Evolutionary conservation across 2,329 filamentous ascomycete species (phyloP).

Genomic region (Talaromyces sp.): DNA sequence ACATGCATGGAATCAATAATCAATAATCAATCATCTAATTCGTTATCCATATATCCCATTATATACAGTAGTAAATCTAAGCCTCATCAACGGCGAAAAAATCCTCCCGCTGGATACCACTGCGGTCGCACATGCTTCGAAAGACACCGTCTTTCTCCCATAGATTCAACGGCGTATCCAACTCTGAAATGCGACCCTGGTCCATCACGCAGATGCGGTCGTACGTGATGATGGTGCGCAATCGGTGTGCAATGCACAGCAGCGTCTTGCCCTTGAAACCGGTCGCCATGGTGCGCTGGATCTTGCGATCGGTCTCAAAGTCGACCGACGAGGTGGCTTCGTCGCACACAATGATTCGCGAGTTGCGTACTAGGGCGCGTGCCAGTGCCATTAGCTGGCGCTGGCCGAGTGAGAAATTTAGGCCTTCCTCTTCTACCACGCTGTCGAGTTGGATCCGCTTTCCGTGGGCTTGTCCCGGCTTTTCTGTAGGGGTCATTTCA

Average conservation of each 20-base stretch:
- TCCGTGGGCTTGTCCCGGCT: background rate
- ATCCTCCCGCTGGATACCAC: constrained; percentile 59
- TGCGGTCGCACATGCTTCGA: constrained; percentile 80
- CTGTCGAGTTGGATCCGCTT: constrained; percentile 76
- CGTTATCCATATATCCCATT: background rate
- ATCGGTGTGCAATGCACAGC: constrained; percentile 84
- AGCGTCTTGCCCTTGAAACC: constrained; percentile 84
- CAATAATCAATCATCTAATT: background rate
- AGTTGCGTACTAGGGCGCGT: constrained; percentile 78
- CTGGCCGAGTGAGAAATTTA: constrained; percentile 94
- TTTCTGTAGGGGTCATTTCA: constrained; percentile 13
- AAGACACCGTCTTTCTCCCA: constrained; percentile 70
- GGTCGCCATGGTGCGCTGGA: constrained; percentile 79
- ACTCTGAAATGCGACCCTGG: constrained; percentile 75
- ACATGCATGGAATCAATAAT: background rate
- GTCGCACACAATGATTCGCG: constrained; percentile 92
- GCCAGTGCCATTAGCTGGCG: constrained; percentile 93
- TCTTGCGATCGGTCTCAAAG: constrained; percentile 95
- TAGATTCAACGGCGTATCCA: constrained; percentile 69
- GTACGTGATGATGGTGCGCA: constrained; percentile 89
- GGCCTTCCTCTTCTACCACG: constrained; percentile 83
- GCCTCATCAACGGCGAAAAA: constrained; percentile 17
- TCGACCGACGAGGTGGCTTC: constrained; percentile 91
- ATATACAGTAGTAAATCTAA: background rate
- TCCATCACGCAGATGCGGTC: constrained; percentile 98